Evolutionary conservation across 768 basidiomycete genomes (phyloP).

Genomic region (Rhodosporidiobolus sp.): DNA sequence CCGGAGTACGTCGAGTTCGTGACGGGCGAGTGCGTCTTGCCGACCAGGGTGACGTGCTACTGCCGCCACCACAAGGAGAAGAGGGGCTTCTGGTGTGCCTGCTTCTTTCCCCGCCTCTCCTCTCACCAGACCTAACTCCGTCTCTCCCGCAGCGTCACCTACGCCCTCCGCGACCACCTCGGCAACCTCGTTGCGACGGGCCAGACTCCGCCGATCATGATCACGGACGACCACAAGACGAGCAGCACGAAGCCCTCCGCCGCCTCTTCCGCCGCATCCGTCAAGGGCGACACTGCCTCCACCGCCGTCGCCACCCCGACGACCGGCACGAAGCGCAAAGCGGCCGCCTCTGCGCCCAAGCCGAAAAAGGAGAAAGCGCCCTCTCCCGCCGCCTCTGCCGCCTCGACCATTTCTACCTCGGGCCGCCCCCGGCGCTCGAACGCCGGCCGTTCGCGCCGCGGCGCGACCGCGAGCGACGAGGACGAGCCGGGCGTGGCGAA

Average conservation of each 20-base stretch:
- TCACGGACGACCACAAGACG: conserved; percentile 98
- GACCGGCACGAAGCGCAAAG: conserved; percentile 57
- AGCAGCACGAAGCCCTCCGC: conserved; percentile 21
- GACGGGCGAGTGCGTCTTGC: conserved; percentile 79
- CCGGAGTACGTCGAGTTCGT: conserved; percentile 83
- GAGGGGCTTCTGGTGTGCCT: conserved; percentile 64
- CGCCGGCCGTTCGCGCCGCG: background rate
- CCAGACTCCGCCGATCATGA: conserved; percentile 86
- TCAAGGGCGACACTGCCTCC: background rate
- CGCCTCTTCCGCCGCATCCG: background rate
- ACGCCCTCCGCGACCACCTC: conserved; percentile 73
- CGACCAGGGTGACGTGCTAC: conserved; percentile 94
- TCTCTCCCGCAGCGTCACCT: conserved; percentile 61
- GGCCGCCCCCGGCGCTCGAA: conserved; percentile 1
- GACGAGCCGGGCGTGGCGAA: conserved; percentile 9
- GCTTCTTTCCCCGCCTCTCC: background rate
- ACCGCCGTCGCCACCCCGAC: conserved; percentile 48
- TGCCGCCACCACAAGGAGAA: conserved; percentile 98
- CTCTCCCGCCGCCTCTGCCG: background rate
- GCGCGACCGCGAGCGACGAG: conserved; percentile 5
- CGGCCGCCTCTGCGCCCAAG: conserved; percentile 66
- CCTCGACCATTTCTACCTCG: background rate
- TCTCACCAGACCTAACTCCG: background rate
- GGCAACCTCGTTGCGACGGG: conserved; percentile 80
- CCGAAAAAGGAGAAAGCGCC: conserved; percentile 1